Evolutionary conservation across 768 basidiomycete genomes (phyloP).

Genomic region (Trametes cubensis): DNA sequence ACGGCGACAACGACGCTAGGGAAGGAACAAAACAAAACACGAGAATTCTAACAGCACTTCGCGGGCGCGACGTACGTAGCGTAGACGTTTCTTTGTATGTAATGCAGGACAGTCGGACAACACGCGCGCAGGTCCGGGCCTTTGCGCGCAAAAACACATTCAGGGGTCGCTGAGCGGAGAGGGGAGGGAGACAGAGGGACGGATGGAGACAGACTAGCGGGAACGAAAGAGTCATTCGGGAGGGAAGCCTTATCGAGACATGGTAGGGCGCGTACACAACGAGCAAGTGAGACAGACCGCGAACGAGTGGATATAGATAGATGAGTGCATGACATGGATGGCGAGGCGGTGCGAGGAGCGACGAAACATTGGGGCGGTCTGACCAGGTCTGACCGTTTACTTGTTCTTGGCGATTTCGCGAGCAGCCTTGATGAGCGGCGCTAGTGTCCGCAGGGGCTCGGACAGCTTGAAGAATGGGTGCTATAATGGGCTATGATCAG

Average conservation of each 20-base stretch:
- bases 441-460: slow-evolving; percentile 83
- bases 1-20: not conserved
- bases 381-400: not conserved
- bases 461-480: slow-evolving; percentile 88
- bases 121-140: not conserved
- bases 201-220: not conserved
- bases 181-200: not conserved
- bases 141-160: slow-evolving; percentile 1
- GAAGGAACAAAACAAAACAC: slow-evolving; percentile 5
- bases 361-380: not conserved
- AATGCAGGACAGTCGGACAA: slow-evolving; percentile 2
- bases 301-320: slow-evolving; percentile 26
- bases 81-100: slow-evolving; percentile 12
- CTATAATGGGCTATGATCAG: slow-evolving; percentile 37
- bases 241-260: slow-evolving; percentile 8
- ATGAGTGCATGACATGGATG: slow-evolving; percentile 25
- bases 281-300: slow-evolving; percentile 1
- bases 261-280: slow-evolving; percentile 10
- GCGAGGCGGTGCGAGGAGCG: not conserved
- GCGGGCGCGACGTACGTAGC: slow-evolving; percentile 7
- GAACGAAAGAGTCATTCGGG: not conserved
- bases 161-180: not conserved
- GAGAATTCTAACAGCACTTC: not conserved
- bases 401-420: slow-evolving; percentile 77
- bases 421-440: slow-evolving; percentile 91